Evolutionary conservation across 1,284 basidiomycete species (phyloP), one percentile per base, ranked within the genome.

Genomic region (Cutaneotrichosporon sp.): DNA sequence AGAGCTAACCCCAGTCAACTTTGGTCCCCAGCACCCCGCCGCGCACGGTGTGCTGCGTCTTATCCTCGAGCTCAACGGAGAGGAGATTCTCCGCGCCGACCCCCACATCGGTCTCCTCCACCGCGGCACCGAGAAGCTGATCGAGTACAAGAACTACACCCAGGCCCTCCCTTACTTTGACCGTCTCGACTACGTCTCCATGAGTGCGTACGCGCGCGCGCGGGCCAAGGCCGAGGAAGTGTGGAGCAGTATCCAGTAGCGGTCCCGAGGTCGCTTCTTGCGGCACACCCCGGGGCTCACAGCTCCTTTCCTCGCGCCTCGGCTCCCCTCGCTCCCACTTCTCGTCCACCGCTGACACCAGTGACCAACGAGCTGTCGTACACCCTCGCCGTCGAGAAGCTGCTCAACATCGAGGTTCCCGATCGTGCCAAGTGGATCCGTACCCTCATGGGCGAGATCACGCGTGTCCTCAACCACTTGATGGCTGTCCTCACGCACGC

Each of bases 81-180:
- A 99, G 81, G 91, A 94, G 82, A 92, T 96, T 72, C 83, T 95
- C 56, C 88, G 92, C 62, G 87, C 91, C 49, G 92, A 96, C 80
- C 91, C 92, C 31, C 96, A 99, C 76, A 89, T 99, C 74, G 97
- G 96, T 68, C 86, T 99, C 49, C 86, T 99, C 65, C 96, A 99
- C 82, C 89, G 97, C 74, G 96, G 95, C 46, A 99, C 96, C 21
- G 96, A 99, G 81, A 99, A 99, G 82, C 86, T 99, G 62, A 99
- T 98, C 75, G 96, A 99, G 83, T 97, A 96, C 86, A 99, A 99
- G 85, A 98, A 90, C 11, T 99, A 98, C 81, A 92, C 89, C 16
- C 97, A 98, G 84, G 96, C 96, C 2, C 84, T 97, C n/a, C 97
- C 96, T 2, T 98, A 99, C 84, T 99, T 99, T 81, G 96, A 99